Conservation (phyloP, 2,329 filamentous ascomycete species). For the Arthrocladium fulminans region DNA sequence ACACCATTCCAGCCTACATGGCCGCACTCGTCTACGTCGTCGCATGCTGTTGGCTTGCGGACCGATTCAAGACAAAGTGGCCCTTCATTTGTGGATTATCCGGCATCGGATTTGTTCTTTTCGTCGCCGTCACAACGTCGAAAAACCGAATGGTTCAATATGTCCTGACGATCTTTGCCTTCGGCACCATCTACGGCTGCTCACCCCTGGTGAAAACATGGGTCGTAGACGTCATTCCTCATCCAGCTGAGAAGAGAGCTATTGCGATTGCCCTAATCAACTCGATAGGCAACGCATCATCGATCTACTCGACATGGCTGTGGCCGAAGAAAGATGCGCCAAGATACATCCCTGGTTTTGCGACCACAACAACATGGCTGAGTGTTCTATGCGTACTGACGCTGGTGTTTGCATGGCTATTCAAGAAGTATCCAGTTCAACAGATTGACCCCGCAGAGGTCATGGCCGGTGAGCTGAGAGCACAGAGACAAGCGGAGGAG, state of each 20-base stretch:
- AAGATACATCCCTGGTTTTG: conserved; percentile 25
- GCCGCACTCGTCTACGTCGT: conserved; percentile 24
- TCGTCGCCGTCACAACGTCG: conserved; percentile 59
- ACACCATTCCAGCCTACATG: conserved; percentile 25
- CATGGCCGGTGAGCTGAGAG: conserved; percentile 2
- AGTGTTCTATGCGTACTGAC: conserved; percentile 4
- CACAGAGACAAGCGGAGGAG: conserved; percentile 1
- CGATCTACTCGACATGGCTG: conserved; percentile 62
- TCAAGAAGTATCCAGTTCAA: conserved; percentile 4
- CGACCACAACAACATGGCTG: conserved; percentile 12
- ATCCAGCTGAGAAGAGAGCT: conserved; percentile 65
- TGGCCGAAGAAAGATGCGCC: conserved; percentile 42
- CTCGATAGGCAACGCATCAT: conserved; percentile 57
- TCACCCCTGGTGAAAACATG: conserved; percentile 57
- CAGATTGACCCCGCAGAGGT: background rate
- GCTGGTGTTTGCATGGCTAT: conserved; percentile 5
- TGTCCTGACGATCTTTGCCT: conserved; percentile 50
- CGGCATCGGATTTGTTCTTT: conserved; percentile 57
- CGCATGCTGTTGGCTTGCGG: conserved; percentile 22
- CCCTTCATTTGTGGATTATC: conserved; percentile 24
- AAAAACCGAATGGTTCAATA: conserved; percentile 54
- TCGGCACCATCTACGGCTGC: conserved; percentile 23
- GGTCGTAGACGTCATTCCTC: conserved; percentile 66
- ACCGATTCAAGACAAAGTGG: conserved; percentile 21
- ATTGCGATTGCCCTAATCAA: conserved; percentile 69